phyloP scores from a whole-genome alignment of 2,329 filamentous ascomycete genomes.

The Diaporthe humulicola region DNA sequence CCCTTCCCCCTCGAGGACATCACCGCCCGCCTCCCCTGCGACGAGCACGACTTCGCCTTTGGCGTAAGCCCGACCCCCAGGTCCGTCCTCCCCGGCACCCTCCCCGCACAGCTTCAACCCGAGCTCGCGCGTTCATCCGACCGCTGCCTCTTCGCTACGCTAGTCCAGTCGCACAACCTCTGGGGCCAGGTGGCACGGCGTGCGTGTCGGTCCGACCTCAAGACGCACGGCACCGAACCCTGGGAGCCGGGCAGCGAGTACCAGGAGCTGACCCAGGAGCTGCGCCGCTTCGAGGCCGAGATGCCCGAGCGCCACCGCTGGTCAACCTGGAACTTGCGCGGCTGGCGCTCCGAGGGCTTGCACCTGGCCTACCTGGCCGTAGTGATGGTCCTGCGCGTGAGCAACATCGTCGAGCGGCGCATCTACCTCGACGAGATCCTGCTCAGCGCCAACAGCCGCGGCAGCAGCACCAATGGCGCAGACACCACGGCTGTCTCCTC shows the following conservation, averaged over 20 bases:
- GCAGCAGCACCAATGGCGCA: conserved; percentile 25
- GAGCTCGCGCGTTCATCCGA: conserved; percentile 42
- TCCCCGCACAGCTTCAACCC: conserved; percentile 47
- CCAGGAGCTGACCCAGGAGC: conserved; percentile 38
- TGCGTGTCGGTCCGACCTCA: conserved; percentile 43
- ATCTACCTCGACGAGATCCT: conserved; percentile 51
- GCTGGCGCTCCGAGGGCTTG: conserved; percentile 50
- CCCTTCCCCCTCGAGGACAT: conserved; percentile 52
- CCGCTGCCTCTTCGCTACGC: conserved; percentile 53
- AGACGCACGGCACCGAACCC: conserved; percentile 31
- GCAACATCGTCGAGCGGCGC: conserved; percentile 53
- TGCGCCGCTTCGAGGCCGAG: conserved; percentile 47
- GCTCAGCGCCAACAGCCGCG: conserved; percentile 35
- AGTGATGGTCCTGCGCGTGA: conserved; percentile 52
- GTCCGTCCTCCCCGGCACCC: conserved; percentile 50
- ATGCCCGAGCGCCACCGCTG: conserved; percentile 50
- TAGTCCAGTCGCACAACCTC: conserved; percentile 53
- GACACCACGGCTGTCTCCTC: conserved; percentile 28
- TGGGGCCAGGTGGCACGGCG: conserved; percentile 53
- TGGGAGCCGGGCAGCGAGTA: conserved; percentile 48
- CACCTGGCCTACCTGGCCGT: conserved; percentile 53
- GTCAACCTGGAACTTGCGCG: conserved; percentile 53
- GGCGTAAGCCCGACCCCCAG: conserved; percentile 47
- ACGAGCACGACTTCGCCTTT: conserved; percentile 55
- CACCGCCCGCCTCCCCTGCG: conserved; percentile 52